Percentiles rank a stretch among this genome's conserved stretches.
Evolutionary conservation across 2,329 filamentous ascomycete genomes (phyloP).

Genomic region (Fusarium sp.): DNA sequence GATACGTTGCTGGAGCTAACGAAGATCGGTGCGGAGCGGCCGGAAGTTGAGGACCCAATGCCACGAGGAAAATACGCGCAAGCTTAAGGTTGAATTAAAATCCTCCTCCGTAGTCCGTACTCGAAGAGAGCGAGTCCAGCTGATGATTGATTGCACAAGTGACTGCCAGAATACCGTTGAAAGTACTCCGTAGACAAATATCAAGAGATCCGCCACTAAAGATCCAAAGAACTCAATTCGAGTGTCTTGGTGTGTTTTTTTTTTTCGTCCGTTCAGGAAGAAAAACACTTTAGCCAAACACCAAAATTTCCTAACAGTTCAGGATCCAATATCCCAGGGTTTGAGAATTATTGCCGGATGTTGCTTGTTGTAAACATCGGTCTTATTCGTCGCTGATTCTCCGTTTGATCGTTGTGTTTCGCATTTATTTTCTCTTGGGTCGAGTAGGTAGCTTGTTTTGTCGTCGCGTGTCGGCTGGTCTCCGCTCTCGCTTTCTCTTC

Average conservation of each 20-base stretch:
- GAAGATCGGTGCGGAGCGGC: constrained; percentile 33
- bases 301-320: constrained; percentile 15
- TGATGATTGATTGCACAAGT: constrained; percentile 1
- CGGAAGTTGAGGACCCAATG: constrained; percentile 28
- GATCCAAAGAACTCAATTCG: constrained; percentile 13
- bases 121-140: constrained; percentile 1
- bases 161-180: constrained; percentile 1
- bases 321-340: neutral
- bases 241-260: neutral
- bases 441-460: neutral
- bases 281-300: constrained; percentile 12
- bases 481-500: constrained; percentile 20
- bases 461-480: constrained; percentile 16
- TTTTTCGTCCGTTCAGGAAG: constrained; percentile 8
- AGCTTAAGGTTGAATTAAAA: constrained; percentile 24
- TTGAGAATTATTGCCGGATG: constrained; percentile 18
- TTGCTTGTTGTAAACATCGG: constrained; percentile 5
- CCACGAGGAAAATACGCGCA: constrained; percentile 22
- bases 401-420: constrained; percentile 13
- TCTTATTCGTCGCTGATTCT: constrained; percentile 7
- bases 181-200: neutral
- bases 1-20: constrained; percentile 32
- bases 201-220: neutral
- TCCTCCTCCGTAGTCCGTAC: neutral
- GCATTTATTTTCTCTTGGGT: constrained; percentile 6